Evolutionary conservation across 1,284 basidiomycete species (phyloP), one percentile per base, ranked within the genome.

Genomic region (Cutaneotrichosporon cavernicola): DNA sequence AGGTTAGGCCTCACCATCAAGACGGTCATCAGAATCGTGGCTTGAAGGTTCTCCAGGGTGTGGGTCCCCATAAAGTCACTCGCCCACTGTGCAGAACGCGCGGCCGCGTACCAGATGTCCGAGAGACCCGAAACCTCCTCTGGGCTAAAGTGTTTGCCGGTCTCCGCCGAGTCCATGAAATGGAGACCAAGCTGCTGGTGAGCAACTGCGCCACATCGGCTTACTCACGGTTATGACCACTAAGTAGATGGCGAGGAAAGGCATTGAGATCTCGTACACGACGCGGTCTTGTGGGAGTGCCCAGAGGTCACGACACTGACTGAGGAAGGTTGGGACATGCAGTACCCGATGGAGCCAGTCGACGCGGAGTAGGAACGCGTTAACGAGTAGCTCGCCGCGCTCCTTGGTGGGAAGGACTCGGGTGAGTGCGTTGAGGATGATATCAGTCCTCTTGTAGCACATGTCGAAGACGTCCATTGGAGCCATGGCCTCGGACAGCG

Each of bases 321-420:
- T 70, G 47, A 81, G 60, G 65, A 80, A 77, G 0, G 80, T 78
- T 1, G 79, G 80, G 0, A 78, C 73, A 26, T 81, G 80, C 47
- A 80, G 67, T 32, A 76, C 76, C 72, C 80, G 73, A 69, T 81
- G 78, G n/a, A 81, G 69, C 80, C 80, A 82, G 59, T 81, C 80
- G 10, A 80, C 79, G n/a, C 73, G 70, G 32, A 76, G 72, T 31
- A 80, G 68, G 62, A 77, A 81, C 68, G 75, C 72, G 46, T 73
- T 70, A 32, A 82, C 77, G 58, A 81, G 66, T 5, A 79, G 55
- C 65, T 80, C 75, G 32, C 80, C 80, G 58, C 70, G 74, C 49
- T 78, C 72, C 43, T 69, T 65, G n/a, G 69, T 65, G 10, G 81
- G 81, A 34, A 82, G 61, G 4, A 79, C 72, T 40, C 72, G 75